Evolutionary conservation across 176 grass and related monocot genomes (phyloP).

Genomic region (Avena insularis): DNA sequence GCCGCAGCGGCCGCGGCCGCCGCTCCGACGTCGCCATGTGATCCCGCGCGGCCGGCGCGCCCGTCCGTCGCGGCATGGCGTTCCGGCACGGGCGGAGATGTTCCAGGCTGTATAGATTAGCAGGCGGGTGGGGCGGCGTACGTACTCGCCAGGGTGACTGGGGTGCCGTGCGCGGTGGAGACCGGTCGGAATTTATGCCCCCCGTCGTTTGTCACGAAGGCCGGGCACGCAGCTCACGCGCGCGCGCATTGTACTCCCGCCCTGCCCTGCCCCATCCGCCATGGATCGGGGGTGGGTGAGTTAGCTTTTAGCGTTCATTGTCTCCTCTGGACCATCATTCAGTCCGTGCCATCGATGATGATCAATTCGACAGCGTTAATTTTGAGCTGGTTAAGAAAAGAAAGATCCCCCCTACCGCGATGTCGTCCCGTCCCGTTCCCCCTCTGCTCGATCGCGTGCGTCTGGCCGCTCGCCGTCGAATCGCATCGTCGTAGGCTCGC

Average conservation of each 20-base stretch:
- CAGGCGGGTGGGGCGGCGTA: neutral
- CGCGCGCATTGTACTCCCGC: conserved; percentile 26
- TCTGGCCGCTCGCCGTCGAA: neutral
- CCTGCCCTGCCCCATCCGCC: conserved; percentile 13
- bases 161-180: conserved; percentile 9
- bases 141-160: neutral
- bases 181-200: neutral
- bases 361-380: neutral
- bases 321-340: conserved; percentile 35
- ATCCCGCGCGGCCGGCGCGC: neutral
- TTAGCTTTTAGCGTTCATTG: conserved; percentile 34
- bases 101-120: neutral
- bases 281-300: neutral
- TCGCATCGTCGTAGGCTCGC: neutral
- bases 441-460: no score
- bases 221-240: conserved; percentile 6
- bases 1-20: conserved; percentile 37
- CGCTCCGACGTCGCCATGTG: conserved; percentile 52
- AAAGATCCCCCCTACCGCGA: no score
- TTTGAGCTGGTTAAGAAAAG: neutral
- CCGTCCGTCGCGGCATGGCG: neutral
- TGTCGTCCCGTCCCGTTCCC: neutral
- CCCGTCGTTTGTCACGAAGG: neutral
- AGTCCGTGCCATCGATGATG: conserved; percentile 17
- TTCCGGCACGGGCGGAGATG: neutral